Conservation (phyloP, 352 stramenopile species). For the Thraustochytrium striatum region DNA sequence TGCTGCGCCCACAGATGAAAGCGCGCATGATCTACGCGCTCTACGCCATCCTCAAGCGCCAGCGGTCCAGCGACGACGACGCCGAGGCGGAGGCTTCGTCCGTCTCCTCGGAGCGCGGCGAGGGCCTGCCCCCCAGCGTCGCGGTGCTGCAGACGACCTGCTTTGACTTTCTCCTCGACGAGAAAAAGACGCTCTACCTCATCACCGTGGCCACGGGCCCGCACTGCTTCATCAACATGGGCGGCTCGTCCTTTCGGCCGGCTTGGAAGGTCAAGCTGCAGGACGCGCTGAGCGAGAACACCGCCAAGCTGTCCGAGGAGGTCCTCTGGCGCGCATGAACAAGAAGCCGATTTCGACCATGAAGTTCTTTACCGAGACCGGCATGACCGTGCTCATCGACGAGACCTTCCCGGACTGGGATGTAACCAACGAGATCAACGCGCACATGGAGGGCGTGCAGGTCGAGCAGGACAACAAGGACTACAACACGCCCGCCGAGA, state of each 20-base stretch:
- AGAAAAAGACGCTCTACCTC: slow-evolving; percentile 44
- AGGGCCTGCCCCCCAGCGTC: background rate
- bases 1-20: slow-evolving; percentile 47
- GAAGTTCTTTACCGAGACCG: slow-evolving; percentile 34
- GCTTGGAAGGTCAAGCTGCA: slow-evolving; percentile 42
- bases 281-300: slow-evolving; percentile 23
- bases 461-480: slow-evolving; percentile 43
- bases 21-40: slow-evolving; percentile 48
- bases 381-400: slow-evolving; percentile 48
- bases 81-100: background rate
- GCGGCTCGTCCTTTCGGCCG: slow-evolving; percentile 31
- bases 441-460: slow-evolving; percentile 38
- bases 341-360: slow-evolving; percentile 39
- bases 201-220: slow-evolving; percentile 39
- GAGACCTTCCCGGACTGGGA: slow-evolving; percentile 49
- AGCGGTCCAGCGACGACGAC: slow-evolving; percentile 23
- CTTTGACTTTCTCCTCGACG: slow-evolving; percentile 48
- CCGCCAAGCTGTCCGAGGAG: slow-evolving; percentile 41
- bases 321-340: slow-evolving; percentile 43
- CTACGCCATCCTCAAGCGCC: slow-evolving; percentile 25
- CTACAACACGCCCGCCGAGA: slow-evolving; percentile 6
- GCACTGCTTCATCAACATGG: slow-evolving; percentile 48
- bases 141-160: slow-evolving; percentile 23
- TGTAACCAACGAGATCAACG: slow-evolving; percentile 39
- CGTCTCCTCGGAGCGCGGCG: too few species aligned